Base-by-base conservation (phyloP, 306 rosid species). In the Senna tora region DNA sequence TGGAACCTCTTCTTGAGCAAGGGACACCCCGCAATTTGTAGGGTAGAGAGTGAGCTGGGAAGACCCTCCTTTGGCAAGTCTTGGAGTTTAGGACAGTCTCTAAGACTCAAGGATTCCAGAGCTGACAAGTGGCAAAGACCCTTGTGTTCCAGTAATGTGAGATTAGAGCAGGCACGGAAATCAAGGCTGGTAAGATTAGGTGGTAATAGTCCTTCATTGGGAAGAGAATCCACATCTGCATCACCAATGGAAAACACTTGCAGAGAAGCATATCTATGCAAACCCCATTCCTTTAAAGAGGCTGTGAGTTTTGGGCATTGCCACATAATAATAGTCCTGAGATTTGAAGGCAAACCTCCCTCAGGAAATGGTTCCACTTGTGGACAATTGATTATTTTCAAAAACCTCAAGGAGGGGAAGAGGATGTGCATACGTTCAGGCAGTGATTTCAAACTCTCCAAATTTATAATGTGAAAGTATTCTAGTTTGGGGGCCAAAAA, bases 21-120 rank as follows among this genome's bases (percentile, higher is more conserved):
- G 0, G 72, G 57, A 16, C 53, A 64, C 2, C 7, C 19, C 7
- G 0, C 0, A 13, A 46, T 46, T 0, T 4, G 0, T n/a, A 66
- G 72, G 2, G 2, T n/a, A 15, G n/a, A 30, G 15, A 66, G 42
- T 6, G 58, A 46, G 10, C n/a, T 15, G 25, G 72, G 72, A 0
- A 66, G 72, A 32, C 72, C 72, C 15, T 47, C 28, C 21, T 22
- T 2, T 69, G 63, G 50, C 15, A 65, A 22, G 42, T n/a, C 9
- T 46, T 46, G n/a, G n/a, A 65, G 43, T 45, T 5, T 46, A 21
- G 42, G 57, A 30, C 71, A 65, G 8, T 30, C 19, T 0, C 0
- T 0, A 9, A 39, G 28, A 4, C 0, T 0, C 28, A 71, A 42
- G 0, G 3, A 0, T 25, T 5, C 11, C 0, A 54, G 41, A 21